A percentile compares a stretch with the other conserved stretches of the same genome.
These are phyloP conservation scores for Parasitella parasitica DNA, from an alignment of 371 early-diverging fungal species.

Conservation along the genomic window DNA sequence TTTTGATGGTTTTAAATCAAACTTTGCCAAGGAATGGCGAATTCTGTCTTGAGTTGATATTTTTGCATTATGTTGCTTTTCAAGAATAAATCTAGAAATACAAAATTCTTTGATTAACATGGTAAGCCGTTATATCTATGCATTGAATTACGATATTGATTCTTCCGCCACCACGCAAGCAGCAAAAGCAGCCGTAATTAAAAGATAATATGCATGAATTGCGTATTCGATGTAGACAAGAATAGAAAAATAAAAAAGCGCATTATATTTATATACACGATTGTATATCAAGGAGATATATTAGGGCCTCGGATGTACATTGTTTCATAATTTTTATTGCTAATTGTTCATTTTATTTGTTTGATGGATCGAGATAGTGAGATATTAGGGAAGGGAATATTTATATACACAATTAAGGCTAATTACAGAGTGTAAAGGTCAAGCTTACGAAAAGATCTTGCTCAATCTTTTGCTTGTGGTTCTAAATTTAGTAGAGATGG, in stretches of 20 bases:
- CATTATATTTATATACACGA: neutral
- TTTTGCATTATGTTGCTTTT: neutral
- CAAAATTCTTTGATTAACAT: too few relatives aligned
- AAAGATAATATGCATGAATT: neutral
- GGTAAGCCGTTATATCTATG: too few relatives aligned
- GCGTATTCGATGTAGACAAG: neutral
- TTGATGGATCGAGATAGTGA: neutral
- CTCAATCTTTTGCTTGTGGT: constrained; percentile 5
- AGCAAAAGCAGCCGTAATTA: neutral
- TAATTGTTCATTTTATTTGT: neutral
- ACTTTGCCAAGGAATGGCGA: neutral
- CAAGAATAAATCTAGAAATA: neutral
- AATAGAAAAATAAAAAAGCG: neutral
- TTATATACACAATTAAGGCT: neutral
- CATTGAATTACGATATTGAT: too few relatives aligned
- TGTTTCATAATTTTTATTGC: neutral
- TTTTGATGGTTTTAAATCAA: neutral
- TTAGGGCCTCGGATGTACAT: neutral
- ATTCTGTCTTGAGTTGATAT: neutral
- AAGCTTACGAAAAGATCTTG: constrained; percentile 4
- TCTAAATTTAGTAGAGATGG: constrained; percentile 6
- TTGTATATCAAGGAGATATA: neutral
- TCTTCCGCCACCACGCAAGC: neutral
- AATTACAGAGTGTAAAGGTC: neutral
- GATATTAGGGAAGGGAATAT: neutral